phyloP scores from a whole-genome alignment of 2,329 filamentous ascomycete genomes.

The Stagonosporopsis tanaceti region DNA sequence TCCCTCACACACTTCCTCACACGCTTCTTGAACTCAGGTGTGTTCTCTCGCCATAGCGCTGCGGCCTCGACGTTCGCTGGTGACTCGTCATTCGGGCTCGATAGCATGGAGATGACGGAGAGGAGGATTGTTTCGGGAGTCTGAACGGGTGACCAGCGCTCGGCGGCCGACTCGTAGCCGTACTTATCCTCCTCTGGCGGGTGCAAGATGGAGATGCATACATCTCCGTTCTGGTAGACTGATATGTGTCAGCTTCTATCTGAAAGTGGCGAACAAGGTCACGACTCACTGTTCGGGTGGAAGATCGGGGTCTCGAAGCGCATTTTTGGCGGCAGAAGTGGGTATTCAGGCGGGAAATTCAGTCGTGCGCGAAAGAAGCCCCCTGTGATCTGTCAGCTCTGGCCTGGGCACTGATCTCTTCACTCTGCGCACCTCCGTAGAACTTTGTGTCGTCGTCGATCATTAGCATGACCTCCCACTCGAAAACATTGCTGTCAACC shows the following conservation, averaged over 20 bases:
- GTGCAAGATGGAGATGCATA: constrained; percentile 98
- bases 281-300: constrained; percentile 87
- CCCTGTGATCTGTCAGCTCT: constrained; percentile 56
- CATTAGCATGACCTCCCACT: constrained; percentile 99
- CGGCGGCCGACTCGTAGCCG: constrained; percentile 95
- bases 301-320: constrained; percentile 93
- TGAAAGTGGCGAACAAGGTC: no score
- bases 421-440: constrained; percentile 76
- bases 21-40: constrained; percentile 83
- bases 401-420: no score
- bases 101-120: constrained; percentile 97
- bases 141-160: constrained; percentile 96
- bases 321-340: constrained; percentile 95
- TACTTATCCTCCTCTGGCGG: constrained; percentile 96
- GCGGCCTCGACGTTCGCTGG: constrained; percentile 96
- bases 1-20: constrained; percentile 82
- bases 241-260: constrained; percentile 2
- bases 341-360: constrained; percentile 95
- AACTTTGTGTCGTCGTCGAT: constrained; percentile 92
- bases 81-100: constrained; percentile 95
- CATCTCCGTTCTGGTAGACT: constrained; percentile 92
- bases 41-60: constrained; percentile 91
- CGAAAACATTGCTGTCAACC: constrained; percentile 85
- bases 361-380: constrained; percentile 95
- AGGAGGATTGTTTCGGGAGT: constrained; percentile 98